Conservation (phyloP, 2,329 filamentous ascomycete genomes). For the Hymenotorrendiella dingleyae region DNA sequence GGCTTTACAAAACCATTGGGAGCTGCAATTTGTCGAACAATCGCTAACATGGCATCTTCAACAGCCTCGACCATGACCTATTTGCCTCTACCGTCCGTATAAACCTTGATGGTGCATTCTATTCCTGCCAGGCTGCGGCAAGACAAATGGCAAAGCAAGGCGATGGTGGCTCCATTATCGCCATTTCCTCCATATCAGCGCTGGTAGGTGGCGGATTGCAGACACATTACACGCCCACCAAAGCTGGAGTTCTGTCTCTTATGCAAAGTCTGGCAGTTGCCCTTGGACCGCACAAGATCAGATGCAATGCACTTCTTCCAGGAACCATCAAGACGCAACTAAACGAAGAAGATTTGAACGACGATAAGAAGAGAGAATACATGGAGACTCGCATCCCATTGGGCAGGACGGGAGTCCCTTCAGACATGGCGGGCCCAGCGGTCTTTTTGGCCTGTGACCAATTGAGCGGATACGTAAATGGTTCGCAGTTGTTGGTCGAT, state of each 20-base stretch:
- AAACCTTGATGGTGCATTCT: conserved; percentile 86
- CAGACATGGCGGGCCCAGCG: conserved; percentile 76
- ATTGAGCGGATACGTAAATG: conserved; percentile 75
- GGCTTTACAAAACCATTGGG: no score
- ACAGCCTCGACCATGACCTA: conserved; percentile 60
- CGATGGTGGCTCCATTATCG: conserved; percentile 73
- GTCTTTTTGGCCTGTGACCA: conserved; percentile 77
- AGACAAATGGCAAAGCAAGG: conserved; percentile 68
- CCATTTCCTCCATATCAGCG: conserved; percentile 65
- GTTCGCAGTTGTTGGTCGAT: conserved; percentile 79
- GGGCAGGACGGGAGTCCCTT: conserved; percentile 63
- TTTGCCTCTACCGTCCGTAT: conserved; percentile 67
- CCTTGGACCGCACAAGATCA: conserved; percentile 66
- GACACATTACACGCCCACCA: conserved; percentile 84
- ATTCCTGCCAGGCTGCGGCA: conserved; percentile 77
- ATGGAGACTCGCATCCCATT: conserved; percentile 79
- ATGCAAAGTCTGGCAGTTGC: conserved; percentile 82
- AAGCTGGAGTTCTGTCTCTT: conserved; percentile 72
- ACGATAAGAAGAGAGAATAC: conserved; percentile 65
- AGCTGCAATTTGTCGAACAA: no score
- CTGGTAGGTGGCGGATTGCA: conserved; percentile 74
- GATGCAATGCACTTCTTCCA: conserved; percentile 79
- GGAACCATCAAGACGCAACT: conserved; percentile 80
- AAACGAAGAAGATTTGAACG: conserved; percentile 75
- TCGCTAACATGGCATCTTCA: background rate